Evolutionary conservation across 768 basidiomycete species (phyloP), one percentile per base, ranked within the genome.

Genomic region (Boletus sensibilis): DNA sequence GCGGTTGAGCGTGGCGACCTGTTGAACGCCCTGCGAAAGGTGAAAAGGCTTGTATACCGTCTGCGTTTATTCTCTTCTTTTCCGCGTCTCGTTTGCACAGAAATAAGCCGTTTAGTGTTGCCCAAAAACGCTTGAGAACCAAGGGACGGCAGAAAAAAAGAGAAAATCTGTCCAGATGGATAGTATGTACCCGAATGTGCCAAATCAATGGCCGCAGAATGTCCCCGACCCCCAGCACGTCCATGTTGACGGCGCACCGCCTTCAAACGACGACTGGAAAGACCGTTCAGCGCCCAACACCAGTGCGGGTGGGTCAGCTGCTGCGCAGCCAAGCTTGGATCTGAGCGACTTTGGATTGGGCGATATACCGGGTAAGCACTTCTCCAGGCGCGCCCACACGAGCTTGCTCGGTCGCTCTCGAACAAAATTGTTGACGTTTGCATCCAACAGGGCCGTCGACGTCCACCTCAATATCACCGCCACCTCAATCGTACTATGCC

Each of bases 31-130:
- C 66, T 66, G 69, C 72, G 68, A 70, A 72, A 72, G 70, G 70
- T 70, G 72, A 74, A 72, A 71, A 73, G 72, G 70, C 70, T 70
- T 73, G 70, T 68, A 67, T 62, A 72, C 59, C 64, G 70, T 72
- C 68, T 72, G 68, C 70, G 61, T 67, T 73, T 69, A 68, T 72
- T 65, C 68, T 64, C 66, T 67, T 50, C 66, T 58, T 70, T 69
- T 60, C 71, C 64, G 72, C 68, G 68, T 61, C 69, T 70, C 65
- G 70, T 74, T 69, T 72, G 73, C 69, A 68, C 72, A 74, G 72
- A 74, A 77, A 76, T 77, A 77, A 76, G 75, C 76, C 70, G 67
- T 71, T 70, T 75, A 76, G 71, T 70, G 69, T 72, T 74, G 65
- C 74, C 69, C 70, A 68, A 70, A 72, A 72, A 67, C 74, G 75